phyloP scores from a whole-genome alignment of 2,329 filamentous ascomycete species.

The Hawksworthiomyces lignivorus region DNA sequence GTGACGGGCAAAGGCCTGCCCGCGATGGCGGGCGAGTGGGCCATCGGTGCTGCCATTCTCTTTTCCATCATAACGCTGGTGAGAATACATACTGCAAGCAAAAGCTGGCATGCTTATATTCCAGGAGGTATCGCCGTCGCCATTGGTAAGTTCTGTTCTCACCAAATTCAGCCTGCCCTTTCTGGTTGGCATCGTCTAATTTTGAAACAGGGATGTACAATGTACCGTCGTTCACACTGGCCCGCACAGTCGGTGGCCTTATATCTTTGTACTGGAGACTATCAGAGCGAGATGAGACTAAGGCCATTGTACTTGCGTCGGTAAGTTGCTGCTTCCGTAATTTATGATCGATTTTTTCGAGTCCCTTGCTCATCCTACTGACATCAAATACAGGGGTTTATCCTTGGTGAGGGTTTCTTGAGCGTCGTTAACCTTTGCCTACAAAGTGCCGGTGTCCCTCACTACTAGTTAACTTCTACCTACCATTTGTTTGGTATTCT shows the following conservation, averaged over 20 bases:
- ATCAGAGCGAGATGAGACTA: slow-evolving; percentile 54
- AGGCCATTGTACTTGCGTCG: slow-evolving; percentile 79
- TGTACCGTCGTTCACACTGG: slow-evolving; percentile 88
- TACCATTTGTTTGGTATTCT: too few species aligned
- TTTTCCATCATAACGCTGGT: slow-evolving; percentile 66
- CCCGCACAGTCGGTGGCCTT: slow-evolving; percentile 71
- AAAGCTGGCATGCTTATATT: slow-evolving; percentile 64
- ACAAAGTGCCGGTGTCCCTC: slow-evolving; percentile 50
- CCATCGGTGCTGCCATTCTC: slow-evolving; percentile 62
- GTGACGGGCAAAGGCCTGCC: slow-evolving; percentile 88
- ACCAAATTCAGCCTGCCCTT: too few species aligned
- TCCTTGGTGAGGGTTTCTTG: slow-evolving; percentile 83
- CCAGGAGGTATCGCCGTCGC: slow-evolving; percentile 95
- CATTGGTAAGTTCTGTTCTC: slow-evolving; percentile 64
- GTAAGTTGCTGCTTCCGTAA: slow-evolving; percentile 29
- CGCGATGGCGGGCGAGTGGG: slow-evolving; percentile 73
- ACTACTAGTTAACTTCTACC: slow-evolving; percentile 9
- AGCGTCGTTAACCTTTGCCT: slow-evolving; percentile 85
- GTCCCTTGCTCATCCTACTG: background rate
- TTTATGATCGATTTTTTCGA: background rate
- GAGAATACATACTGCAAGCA: slow-evolving; percentile 51
- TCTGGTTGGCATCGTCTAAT: too few species aligned
- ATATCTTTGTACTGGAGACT: slow-evolving; percentile 69
- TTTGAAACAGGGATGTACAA: slow-evolving; percentile 82
- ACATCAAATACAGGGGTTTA: slow-evolving; percentile 56